These are phyloP conservation scores for Trichopus zeylanicus DNA, from an alignment of 116 monocot species.

Conservation along the genomic window DNA sequence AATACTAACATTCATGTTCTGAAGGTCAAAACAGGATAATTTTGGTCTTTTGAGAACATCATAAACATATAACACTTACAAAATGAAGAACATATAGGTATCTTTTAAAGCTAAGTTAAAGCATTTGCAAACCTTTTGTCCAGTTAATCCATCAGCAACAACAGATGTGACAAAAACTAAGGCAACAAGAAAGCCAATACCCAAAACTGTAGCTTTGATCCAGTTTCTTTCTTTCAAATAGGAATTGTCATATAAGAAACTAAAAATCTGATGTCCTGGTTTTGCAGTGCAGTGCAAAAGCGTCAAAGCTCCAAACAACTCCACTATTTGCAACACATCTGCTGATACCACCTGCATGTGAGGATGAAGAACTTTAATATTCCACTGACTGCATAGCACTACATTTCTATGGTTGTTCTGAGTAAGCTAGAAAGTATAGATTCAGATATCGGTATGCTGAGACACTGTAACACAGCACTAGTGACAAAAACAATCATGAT, in stretches of 20 bases:
- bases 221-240: slow-evolving; percentile 33
- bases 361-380: too few species aligned
- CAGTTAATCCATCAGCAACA: slow-evolving; percentile 49
- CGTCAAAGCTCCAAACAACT: slow-evolving; percentile 28
- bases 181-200: slow-evolving; percentile 33
- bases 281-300: slow-evolving; percentile 42
- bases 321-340: slow-evolving; percentile 39
- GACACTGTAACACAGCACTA: too few species aligned
- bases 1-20: too few species aligned
- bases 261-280: slow-evolving; percentile 11
- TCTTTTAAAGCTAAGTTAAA: neutral
- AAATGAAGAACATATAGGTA: too few species aligned
- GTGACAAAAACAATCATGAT: too few species aligned
- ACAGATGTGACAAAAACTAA: slow-evolving; percentile 43
- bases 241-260: slow-evolving; percentile 28
- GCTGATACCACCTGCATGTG: slow-evolving; percentile 36
- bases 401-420: neutral
- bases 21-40: too few species aligned
- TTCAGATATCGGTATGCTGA: too few species aligned
- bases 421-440: neutral
- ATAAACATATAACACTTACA: too few species aligned
- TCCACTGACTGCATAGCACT: neutral
- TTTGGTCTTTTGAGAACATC: too few species aligned
- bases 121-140: slow-evolving; percentile 39
- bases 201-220: slow-evolving; percentile 40